These are phyloP conservation scores for Heliamphora pulchella DNA, from an alignment of 179 eudicot genomes.

Conservation along the genomic window DNA sequence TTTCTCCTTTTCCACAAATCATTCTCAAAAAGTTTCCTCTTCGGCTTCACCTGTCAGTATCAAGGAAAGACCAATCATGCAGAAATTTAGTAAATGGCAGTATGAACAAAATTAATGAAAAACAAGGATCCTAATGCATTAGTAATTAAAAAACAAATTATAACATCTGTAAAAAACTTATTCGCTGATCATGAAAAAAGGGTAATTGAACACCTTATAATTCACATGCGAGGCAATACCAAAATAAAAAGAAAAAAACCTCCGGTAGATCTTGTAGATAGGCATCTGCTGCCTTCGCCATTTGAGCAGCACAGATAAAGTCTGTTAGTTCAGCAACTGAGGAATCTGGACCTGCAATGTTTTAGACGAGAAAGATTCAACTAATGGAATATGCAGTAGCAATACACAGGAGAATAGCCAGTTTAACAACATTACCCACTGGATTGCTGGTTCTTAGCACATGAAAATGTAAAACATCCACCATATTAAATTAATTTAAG, in stretches of 20 bases:
- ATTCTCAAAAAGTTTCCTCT: conserved; percentile 11
- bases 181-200: background rate
- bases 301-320: conserved; percentile 52
- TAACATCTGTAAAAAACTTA: background rate
- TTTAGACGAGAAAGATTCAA: background rate
- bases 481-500: background rate
- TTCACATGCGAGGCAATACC: too few relatives aligned
- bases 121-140: background rate
- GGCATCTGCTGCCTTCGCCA: conserved; percentile 41
- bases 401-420: background rate
- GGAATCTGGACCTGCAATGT: conserved; percentile 12
- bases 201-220: too few relatives aligned
- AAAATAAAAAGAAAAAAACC: too few relatives aligned
- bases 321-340: background rate
- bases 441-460: background rate
- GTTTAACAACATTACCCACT: too few relatives aligned
- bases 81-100: too few relatives aligned
- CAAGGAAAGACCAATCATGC: too few relatives aligned
- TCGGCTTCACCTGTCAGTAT: too few relatives aligned
- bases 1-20: conserved; percentile 29
- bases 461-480: background rate
- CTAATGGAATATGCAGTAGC: background rate
- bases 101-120: too few relatives aligned
- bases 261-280: background rate
- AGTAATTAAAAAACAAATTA: background rate